phyloP scores from a whole-genome alignment of 1,139 yeast genomes.

The Schizosaccharomyces versatilis region DNA sequence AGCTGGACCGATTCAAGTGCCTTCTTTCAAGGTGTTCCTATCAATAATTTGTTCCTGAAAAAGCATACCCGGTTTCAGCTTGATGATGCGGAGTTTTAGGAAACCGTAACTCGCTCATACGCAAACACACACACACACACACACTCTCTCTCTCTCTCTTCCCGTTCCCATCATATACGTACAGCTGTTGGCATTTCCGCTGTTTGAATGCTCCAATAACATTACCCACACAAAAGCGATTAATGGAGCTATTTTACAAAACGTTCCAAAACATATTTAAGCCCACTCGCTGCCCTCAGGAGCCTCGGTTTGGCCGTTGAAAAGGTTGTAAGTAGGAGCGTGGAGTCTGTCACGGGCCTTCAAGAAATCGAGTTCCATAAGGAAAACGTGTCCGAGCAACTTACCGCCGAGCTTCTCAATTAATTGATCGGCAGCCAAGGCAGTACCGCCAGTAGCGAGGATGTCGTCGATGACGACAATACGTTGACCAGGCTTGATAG shows the following conservation, averaged over 20 bases:
- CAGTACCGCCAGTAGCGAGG: constrained; percentile 95
- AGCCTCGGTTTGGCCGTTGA: constrained; percentile 40
- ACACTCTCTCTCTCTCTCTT: too few relatives aligned
- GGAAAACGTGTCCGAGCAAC: constrained; percentile 59
- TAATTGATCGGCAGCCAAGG: constrained; percentile 77
- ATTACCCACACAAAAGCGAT: too few relatives aligned
- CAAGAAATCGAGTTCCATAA: constrained; percentile 83
- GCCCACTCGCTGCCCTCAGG: constrained; percentile 6
- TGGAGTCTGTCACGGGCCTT: constrained; percentile 75
- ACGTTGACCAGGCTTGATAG: constrained; percentile 57
- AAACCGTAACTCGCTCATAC: too few relatives aligned
- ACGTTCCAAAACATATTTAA: background rate
- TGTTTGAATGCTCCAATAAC: too few relatives aligned
- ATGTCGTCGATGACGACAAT: constrained; percentile 85
- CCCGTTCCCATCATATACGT: too few relatives aligned
- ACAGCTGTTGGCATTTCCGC: too few relatives aligned
- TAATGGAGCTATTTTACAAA: too few relatives aligned
- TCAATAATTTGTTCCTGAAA: background rate
- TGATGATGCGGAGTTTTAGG: too few relatives aligned
- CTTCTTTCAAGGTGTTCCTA: background rate
- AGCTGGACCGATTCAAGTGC: too few relatives aligned
- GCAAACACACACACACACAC: too few relatives aligned
- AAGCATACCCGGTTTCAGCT: too few relatives aligned
- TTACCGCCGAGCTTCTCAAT: constrained; percentile 45
- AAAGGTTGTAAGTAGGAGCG: constrained; percentile 68